Evolutionary conservation across 1,139 yeast species (phyloP), one percentile per base, ranked within the genome.

Genomic region (Ogataea hybrid): DNA sequence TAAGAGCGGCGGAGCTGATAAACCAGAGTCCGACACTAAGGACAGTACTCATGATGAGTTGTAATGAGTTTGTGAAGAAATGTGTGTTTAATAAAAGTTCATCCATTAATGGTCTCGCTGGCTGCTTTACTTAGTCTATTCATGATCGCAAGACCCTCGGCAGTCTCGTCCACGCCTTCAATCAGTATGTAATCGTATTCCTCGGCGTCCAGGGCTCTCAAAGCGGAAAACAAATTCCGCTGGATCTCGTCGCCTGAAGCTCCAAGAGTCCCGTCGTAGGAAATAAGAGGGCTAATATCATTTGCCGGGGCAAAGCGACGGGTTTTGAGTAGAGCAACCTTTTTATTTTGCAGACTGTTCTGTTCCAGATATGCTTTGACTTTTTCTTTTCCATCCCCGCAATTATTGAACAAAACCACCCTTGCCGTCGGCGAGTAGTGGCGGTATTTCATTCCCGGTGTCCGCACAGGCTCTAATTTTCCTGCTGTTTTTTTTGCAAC

Each of bases 401-500:
- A 70, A 31, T 69, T 73, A 10, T 71, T 65, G 50, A 88, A 80
- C n/a, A 90, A 63, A 0, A 85, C 70, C 6, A 92, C 97, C 46
- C 76, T 79, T 0, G 97, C 96, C 3, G 75, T 74, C 2, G 98
- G 98, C 0, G 97, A 86, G 63, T 92, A 92, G 62, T 92, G 98
- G 53, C 87, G 81, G 61, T 92, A 92, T 59, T 92, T 92, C 98
- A 92, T 92, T 0, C 98, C 98, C 0, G 98, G 98, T 0, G 98
- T 92, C 52, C 85, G 75, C 0, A 90, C 97, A 0, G 81, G 72
- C 56, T 85, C 96, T 39, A 71, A 63, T 17, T 71, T 70, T 2
- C 76, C 81, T 0, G 90, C 88, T 0, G 78, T 75, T 48, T 79
- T 75, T 52, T 78, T 81, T 1, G 87, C 94, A 4, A 84, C 67